Evolutionary conservation across 1,284 basidiomycete species (phyloP).

Genomic region (Pyrrhoderma lamaoense): DNA sequence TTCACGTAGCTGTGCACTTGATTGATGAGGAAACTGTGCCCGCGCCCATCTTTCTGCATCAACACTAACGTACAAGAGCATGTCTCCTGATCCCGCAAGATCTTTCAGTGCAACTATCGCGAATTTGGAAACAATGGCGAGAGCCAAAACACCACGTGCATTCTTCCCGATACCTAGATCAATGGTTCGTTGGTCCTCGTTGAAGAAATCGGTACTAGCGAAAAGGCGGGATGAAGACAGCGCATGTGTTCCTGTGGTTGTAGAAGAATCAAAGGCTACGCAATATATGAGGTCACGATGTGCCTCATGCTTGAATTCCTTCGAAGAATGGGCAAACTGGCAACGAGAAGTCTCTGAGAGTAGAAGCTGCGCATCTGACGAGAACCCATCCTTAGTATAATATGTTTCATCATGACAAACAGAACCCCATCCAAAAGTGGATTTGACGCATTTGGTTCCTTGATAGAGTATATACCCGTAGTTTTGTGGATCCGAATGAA

Average conservation of each 20-base stretch:
- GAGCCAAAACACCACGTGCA: conserved; percentile 77
- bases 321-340: conserved; percentile 80
- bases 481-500: conserved; percentile 69
- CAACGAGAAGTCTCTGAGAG: conserved; percentile 69
- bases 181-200: conserved; percentile 53
- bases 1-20: conserved; percentile 69
- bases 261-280: conserved; percentile 68
- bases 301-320: conserved; percentile 70
- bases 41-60: conserved; percentile 79
- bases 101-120: conserved; percentile 83
- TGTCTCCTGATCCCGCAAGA: conserved; percentile 45
- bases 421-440: conserved; percentile 47
- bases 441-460: conserved; percentile 58
- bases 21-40: conserved; percentile 81
- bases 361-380: conserved; percentile 48
- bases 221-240: conserved; percentile 69
- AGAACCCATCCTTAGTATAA: conserved; percentile 81
- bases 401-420: conserved; percentile 83
- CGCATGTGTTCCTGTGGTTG: conserved; percentile 41
- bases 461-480: conserved; percentile 81
- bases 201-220: conserved; percentile 80
- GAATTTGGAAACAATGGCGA: conserved; percentile 88
- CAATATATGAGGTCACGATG: conserved; percentile 76
- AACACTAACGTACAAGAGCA: conserved; percentile 79
- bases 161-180: conserved; percentile 81